Evolutionary conservation across 2,329 filamentous ascomycete genomes (phyloP).

Genomic region (Exserohilum turcica): DNA sequence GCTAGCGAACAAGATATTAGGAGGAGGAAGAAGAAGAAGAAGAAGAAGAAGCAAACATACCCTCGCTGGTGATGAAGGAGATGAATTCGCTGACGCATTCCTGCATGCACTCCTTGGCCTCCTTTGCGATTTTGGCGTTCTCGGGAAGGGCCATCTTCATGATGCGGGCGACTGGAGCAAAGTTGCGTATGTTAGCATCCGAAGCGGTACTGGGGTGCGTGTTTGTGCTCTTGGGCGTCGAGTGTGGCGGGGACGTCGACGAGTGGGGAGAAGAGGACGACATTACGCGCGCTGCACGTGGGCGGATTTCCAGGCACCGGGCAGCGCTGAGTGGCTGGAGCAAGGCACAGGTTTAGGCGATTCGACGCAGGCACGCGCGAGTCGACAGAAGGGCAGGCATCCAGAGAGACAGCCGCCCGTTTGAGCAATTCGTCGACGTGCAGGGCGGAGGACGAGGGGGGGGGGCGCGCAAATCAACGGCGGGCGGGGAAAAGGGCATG

Average conservation of each 20-base stretch:
- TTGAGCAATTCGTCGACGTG: constrained; percentile 50
- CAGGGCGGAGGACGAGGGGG: constrained; percentile 34
- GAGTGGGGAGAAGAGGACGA: constrained; percentile 51
- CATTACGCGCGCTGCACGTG: constrained; percentile 51
- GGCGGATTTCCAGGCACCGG: constrained; percentile 43
- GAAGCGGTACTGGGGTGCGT: constrained; percentile 50
- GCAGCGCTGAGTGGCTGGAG: constrained; percentile 27
- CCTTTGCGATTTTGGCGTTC: constrained; percentile 98
- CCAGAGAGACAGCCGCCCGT: constrained; percentile 54
- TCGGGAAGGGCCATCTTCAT: constrained; percentile 98
- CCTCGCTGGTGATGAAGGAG: constrained; percentile 99
- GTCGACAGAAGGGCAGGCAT: constrained; percentile 51
- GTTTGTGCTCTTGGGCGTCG: constrained; percentile 31
- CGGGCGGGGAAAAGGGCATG: constrained; percentile 35
- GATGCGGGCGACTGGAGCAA: constrained; percentile 94
- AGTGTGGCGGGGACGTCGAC: constrained; percentile 42
- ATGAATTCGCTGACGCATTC: constrained; percentile 99
- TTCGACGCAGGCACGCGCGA: constrained; percentile 56
- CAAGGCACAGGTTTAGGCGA: constrained; percentile 32
- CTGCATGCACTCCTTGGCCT: constrained; percentile 99
- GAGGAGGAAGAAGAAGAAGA: constrained; percentile 8
- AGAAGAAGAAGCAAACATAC: constrained; percentile 59
- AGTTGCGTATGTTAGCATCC: constrained; percentile 94
- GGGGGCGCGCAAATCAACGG: constrained; percentile 47
- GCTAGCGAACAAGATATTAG: not conserved